Conservation (phyloP, 1,284 basidiomycete species). For the Anthracocystis setariae region DNA sequence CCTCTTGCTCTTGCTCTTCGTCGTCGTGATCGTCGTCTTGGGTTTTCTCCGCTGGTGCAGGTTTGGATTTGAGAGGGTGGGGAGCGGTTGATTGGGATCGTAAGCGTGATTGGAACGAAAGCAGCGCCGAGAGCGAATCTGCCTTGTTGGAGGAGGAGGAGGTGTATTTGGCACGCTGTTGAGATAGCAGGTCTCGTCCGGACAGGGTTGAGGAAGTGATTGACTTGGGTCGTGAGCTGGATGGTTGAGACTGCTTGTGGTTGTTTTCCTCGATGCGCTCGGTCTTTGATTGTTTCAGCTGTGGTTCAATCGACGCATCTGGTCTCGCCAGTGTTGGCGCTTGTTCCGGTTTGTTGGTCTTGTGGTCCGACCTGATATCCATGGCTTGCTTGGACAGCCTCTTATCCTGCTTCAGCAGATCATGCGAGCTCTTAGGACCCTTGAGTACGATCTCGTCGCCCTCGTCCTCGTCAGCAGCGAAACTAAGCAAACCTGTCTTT, state of each 20-base stretch:
- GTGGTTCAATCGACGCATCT: too few species aligned
- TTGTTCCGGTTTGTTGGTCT: not conserved
- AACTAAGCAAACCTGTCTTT: constrained; percentile 44
- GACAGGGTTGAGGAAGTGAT: not conserved
- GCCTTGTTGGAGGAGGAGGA: constrained; percentile 5
- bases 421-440: constrained; percentile 62
- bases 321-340: too few species aligned
- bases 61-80: not conserved
- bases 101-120: constrained; percentile 38
- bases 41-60: not conserved
- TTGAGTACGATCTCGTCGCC: constrained; percentile 5
- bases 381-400: constrained; percentile 43
- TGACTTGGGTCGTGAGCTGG: too few species aligned
- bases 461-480: constrained; percentile 58
- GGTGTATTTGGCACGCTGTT: constrained; percentile 20
- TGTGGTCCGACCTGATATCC: not conserved
- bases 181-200: constrained; percentile 7
- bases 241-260: not conserved
- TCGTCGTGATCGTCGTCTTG: too few species aligned
- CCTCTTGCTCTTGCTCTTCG: constrained; percentile 29
- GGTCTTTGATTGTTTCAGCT: too few species aligned
- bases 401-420: constrained; percentile 57
- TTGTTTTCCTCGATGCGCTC: too few species aligned
- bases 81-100: constrained; percentile 5
- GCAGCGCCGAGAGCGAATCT: constrained; percentile 30